These are phyloP conservation scores for Phytophthora palmivora DNA, from an alignment of 352 stramenopile species.

Conservation along the genomic window DNA sequence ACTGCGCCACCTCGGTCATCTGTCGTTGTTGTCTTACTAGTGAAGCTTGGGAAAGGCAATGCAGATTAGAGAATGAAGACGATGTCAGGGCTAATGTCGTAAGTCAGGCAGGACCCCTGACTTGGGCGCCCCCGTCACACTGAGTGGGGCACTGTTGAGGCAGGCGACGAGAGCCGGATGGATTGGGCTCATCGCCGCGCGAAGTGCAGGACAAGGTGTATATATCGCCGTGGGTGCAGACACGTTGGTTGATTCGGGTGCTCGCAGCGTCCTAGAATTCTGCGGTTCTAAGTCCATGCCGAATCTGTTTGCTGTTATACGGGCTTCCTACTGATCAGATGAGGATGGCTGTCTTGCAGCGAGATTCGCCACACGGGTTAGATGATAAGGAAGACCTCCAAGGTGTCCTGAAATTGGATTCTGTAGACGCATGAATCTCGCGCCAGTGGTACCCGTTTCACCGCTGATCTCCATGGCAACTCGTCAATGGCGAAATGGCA, in stretches of 20 bases:
- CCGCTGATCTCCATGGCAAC: constrained; percentile 5
- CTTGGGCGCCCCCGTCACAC: constrained; percentile 24
- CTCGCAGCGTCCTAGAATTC: neutral
- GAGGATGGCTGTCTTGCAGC: constrained; percentile 2
- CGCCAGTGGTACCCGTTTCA: constrained; percentile 26
- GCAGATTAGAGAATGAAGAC: constrained; percentile 26
- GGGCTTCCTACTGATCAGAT: constrained; percentile 15
- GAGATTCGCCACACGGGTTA: constrained; percentile 22
- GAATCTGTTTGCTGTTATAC: too few relatives aligned
- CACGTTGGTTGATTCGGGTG: constrained; percentile 13
- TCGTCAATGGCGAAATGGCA: too few relatives aligned
- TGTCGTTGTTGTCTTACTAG: neutral
- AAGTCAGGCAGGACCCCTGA: too few relatives aligned
- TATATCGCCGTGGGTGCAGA: constrained; percentile 12
- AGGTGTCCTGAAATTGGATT: constrained; percentile 11
- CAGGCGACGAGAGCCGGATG: constrained; percentile 12
- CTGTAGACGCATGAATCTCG: constrained; percentile 19
- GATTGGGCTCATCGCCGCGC: constrained; percentile 25
- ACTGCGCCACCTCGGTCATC: constrained; percentile 25
- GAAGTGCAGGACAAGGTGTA: neutral
- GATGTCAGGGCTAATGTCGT: neutral
- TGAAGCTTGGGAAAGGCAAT: constrained; percentile 2
- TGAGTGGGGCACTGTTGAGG: constrained; percentile 23
- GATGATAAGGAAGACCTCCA: constrained; percentile 9
- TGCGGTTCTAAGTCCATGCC: too few relatives aligned